phyloP scores from a whole-genome alignment of 2,329 filamentous ascomycete genomes.

The Cladosporium sp. region DNA sequence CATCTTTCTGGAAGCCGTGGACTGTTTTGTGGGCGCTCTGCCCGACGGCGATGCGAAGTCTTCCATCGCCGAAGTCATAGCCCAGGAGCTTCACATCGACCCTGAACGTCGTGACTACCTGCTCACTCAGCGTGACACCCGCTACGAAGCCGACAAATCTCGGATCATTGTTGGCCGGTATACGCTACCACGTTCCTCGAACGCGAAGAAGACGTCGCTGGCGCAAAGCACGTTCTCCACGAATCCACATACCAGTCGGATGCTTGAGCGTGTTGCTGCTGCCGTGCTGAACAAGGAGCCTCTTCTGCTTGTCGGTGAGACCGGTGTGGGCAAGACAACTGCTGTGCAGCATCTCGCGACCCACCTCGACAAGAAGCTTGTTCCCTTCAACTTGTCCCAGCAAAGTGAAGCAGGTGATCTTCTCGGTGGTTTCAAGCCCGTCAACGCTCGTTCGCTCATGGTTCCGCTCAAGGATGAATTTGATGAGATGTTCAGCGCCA shows the following conservation, averaged over 20 bases:
- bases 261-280: slow-evolving; percentile 85
- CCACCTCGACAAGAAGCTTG: slow-evolving; percentile 79
- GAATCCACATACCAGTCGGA: slow-evolving; percentile 78
- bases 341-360: slow-evolving; percentile 90
- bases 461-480: slow-evolving; percentile 93
- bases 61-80: slow-evolving; percentile 68
- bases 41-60: slow-evolving; percentile 64
- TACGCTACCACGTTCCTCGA: slow-evolving; percentile 26
- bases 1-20: slow-evolving; percentile 90
- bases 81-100: slow-evolving; percentile 84
- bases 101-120: slow-evolving; percentile 79
- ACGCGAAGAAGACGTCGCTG: slow-evolving; percentile 15
- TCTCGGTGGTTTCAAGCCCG: slow-evolving; percentile 92
- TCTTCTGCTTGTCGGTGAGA: slow-evolving; percentile 93
- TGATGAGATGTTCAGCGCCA: slow-evolving; percentile 81
- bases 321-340: slow-evolving; percentile 96
- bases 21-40: slow-evolving; percentile 85
- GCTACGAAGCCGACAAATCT: slow-evolving; percentile 55
- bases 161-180: slow-evolving; percentile 37
- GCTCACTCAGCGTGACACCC: slow-evolving; percentile 70
- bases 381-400: slow-evolving; percentile 93
- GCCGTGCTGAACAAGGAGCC: slow-evolving; percentile 85
- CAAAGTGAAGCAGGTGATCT: slow-evolving; percentile 97
- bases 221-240: slow-evolving; percentile 73
- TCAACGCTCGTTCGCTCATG: slow-evolving; percentile 84